A percentile compares a stretch with the other conserved stretches of the same genome.
These are phyloP conservation scores for Coniella lustricola DNA, from an alignment of 2,329 filamentous ascomycete genomes.

Conservation along the genomic window DNA sequence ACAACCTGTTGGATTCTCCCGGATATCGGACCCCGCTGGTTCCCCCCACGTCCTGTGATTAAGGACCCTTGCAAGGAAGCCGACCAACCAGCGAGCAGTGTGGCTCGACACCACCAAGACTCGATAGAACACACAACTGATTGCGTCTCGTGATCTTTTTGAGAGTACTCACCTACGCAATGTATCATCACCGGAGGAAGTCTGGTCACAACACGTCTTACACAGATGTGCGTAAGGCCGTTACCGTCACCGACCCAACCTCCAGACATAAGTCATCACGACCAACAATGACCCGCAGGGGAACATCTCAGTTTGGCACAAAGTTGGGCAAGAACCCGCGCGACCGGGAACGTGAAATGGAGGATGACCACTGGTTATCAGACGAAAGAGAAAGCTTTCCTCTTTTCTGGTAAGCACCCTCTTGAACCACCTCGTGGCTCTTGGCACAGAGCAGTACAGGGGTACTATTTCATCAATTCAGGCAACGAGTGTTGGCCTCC, in stretches of 20 bases:
- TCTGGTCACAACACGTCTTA: conserved; percentile 50
- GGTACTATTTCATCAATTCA: too few species aligned
- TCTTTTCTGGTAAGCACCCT: conserved; percentile 54
- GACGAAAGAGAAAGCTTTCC: conserved; percentile 58
- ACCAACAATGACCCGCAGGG: conserved; percentile 39
- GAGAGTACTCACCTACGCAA: conserved; percentile 22
- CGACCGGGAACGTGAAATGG: conserved; percentile 44
- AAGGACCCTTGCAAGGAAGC: conserved; percentile 4
- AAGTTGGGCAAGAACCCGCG: conserved; percentile 45
- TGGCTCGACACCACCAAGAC: conserved; percentile 5
- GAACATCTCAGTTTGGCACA: conserved; percentile 27
- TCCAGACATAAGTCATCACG: conserved; percentile 37
- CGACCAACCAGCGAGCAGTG: conserved; percentile 13
- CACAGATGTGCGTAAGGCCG: conserved; percentile 48
- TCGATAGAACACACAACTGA: conserved; percentile 1
- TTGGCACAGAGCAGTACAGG: too few species aligned
- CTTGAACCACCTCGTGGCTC: background rate
- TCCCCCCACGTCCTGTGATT: conserved; percentile 12
- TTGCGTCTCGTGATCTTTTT: conserved; percentile 2
- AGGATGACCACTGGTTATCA: conserved; percentile 39
- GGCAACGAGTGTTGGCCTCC: too few species aligned
- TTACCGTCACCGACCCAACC: conserved; percentile 35
- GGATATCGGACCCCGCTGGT: conserved; percentile 12
- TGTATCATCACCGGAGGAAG: conserved; percentile 52
- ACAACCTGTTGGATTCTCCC: conserved; percentile 3